Percentiles rank a stretch among this genome's conserved stretches.
These are phyloP conservation scores for Eucalyptus fibrosa DNA, from an alignment of 345 rosid species.

Conservation along the genomic window DNA sequence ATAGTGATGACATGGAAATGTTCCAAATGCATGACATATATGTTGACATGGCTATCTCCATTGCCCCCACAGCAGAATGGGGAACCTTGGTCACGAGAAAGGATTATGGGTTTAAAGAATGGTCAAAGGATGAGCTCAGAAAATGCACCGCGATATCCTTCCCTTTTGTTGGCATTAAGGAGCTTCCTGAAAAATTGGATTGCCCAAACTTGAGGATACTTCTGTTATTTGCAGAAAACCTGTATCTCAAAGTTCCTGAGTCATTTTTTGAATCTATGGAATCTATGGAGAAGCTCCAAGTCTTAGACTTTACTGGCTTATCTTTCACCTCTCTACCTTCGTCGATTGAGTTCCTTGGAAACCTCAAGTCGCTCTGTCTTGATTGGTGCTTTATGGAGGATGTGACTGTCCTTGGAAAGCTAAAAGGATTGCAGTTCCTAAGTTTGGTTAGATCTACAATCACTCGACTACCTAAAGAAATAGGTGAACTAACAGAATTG, in stretches of 20 bases:
- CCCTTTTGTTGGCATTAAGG: accelerated
- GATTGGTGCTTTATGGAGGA: accelerated
- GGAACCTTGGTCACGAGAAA: accelerated
- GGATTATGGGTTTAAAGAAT: neutral
- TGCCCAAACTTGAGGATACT: neutral
- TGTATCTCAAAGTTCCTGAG: accelerated
- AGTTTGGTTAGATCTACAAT: accelerated
- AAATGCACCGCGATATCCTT: neutral
- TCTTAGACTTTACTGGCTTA: accelerated
- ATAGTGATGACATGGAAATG: accelerated
- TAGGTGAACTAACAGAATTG: no score
- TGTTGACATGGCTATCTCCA: no score
- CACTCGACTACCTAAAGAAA: accelerated
- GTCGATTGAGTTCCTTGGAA: no score
- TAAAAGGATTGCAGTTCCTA: no score
- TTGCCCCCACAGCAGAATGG: neutral
- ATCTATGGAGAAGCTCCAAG: no score
- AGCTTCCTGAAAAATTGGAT: neutral
- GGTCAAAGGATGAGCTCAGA: neutral
- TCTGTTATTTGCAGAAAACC: accelerated
- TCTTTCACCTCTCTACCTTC: no score
- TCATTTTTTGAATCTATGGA: no score
- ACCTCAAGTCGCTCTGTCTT: no score
- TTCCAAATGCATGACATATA: accelerated
- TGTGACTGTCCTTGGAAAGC: no score